A percentile compares a stretch with the other conserved stretches of the same genome.
phyloP scores from a whole-genome alignment of 1,284 basidiomycete species.

The Wallemia ichthyophaga region DNA sequence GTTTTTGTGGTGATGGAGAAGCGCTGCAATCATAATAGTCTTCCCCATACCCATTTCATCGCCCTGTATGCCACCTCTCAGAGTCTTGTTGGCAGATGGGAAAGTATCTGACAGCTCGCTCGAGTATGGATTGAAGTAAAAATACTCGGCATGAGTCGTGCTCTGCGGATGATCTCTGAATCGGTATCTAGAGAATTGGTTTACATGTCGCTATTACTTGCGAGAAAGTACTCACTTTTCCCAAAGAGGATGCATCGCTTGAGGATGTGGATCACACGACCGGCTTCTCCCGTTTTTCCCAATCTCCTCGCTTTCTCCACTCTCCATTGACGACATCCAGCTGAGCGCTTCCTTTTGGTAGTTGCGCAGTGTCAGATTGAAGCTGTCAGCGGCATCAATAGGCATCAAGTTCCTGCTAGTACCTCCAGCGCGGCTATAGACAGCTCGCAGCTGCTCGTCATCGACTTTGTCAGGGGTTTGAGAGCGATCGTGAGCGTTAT shows the following conservation, averaged over 20 bases:
- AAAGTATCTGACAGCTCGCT: slow-evolving; percentile 75
- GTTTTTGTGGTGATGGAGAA: slow-evolving; percentile 41
- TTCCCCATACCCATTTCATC: slow-evolving; percentile 75
- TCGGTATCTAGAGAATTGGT: slow-evolving; percentile 28
- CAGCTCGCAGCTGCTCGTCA: slow-evolving; percentile 8
- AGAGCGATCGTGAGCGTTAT: too few relatives aligned
- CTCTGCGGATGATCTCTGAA: slow-evolving; percentile 27
- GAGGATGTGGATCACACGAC: slow-evolving; percentile 33
- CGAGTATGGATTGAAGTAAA: slow-evolving; percentile 34
- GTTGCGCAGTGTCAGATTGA: slow-evolving; percentile 38
- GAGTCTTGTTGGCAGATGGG: slow-evolving; percentile 45
- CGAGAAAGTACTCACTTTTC: slow-evolving; percentile 33
- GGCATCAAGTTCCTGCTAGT: slow-evolving; percentile 44
- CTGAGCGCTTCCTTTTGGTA: slow-evolving; percentile 92
- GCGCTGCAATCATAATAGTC: slow-evolving; percentile 77
- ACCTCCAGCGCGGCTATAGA: slow-evolving; percentile 37
- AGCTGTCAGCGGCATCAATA: slow-evolving; percentile 52
- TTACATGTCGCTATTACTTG: slow-evolving; percentile 6
- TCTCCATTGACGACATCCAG: slow-evolving; percentile 82
- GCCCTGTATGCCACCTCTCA: slow-evolving; percentile 63
- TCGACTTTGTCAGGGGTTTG: slow-evolving; percentile 12
- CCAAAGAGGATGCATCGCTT: slow-evolving; percentile 77
- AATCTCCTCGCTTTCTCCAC: too few relatives aligned
- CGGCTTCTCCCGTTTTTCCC: slow-evolving; percentile 24
- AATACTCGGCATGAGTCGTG: slow-evolving; percentile 12